Percentiles rank a stretch among this genome's conserved stretches.
Conservation (phyloP, 2,329 filamentous ascomycete species). For the Elsinoe batatas region DNA sequence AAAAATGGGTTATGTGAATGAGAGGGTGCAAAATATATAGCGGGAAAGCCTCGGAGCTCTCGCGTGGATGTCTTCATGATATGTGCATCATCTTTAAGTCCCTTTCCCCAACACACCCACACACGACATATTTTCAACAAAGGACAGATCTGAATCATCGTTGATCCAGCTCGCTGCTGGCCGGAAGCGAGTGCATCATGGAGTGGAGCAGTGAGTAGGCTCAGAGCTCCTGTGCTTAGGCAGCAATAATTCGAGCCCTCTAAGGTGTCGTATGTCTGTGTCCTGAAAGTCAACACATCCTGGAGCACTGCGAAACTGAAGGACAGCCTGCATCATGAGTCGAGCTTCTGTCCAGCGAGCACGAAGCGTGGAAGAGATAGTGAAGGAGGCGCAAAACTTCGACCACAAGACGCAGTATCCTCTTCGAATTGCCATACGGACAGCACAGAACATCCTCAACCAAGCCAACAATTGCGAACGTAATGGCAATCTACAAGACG, state of each 20-base stretch:
- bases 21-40: too few relatives aligned
- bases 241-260: not conserved
- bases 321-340: not conserved
- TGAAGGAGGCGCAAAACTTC: conserved; percentile 65
- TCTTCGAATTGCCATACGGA: conserved; percentile 71
- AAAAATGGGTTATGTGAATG: too few relatives aligned
- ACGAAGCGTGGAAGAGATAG: conserved; percentile 66
- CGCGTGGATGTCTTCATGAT: too few relatives aligned
- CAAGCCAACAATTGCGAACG: conserved; percentile 80
- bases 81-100: too few relatives aligned
- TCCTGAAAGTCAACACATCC: not conserved
- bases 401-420: conserved; percentile 69
- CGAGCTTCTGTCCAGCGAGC: conserved; percentile 34
- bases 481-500: conserved; percentile 77
- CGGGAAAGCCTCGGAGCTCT: too few relatives aligned
- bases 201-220: not conserved
- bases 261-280: not conserved
- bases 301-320: not conserved
- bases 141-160: too few relatives aligned
- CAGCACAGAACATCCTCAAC: conserved; percentile 67
- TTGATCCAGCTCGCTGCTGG: too few relatives aligned
- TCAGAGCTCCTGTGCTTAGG: not conserved
- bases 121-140: too few relatives aligned
- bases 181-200: not conserved
- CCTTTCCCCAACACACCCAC: too few relatives aligned